phyloP scores from a whole-genome alignment of 441 rosid genomes.

The Erysimum cheiri region DNA sequence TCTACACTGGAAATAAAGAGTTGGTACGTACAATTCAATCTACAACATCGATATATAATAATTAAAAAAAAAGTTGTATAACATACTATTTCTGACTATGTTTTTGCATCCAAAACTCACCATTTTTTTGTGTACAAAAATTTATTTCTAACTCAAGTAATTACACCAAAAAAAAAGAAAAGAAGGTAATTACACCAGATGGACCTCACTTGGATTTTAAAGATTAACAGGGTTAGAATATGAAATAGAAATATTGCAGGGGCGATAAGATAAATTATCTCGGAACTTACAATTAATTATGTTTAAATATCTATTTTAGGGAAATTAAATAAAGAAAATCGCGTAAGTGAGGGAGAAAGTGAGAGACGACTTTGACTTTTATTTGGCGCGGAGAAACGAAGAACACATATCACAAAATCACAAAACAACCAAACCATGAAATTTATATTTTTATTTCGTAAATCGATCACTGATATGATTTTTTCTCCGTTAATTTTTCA shows the following conservation, averaged over 20 bases:
- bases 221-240: not conserved
- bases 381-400: conserved; percentile 57
- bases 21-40: too few relatives aligned
- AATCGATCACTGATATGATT: conserved; percentile 47
- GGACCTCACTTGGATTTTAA: not conserved
- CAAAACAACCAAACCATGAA: not conserved
- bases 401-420: conserved; percentile 36
- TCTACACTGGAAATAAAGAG: too few relatives aligned
- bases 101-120: too few relatives aligned
- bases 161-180: too few relatives aligned
- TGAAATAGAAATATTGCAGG: not conserved
- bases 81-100: too few relatives aligned
- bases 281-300: not conserved
- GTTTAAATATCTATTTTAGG: conserved; percentile 32
- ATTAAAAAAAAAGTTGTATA: too few relatives aligned
- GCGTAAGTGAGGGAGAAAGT: conserved; percentile 36
- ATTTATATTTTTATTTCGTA: conserved; percentile 17
- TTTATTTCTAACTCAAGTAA: too few relatives aligned
- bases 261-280: not conserved
- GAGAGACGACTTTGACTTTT: conserved; percentile 48
- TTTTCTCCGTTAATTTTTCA: not conserved
- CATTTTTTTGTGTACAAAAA: too few relatives aligned
- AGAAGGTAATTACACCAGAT: not conserved
- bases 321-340: not conserved
- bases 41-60: too few relatives aligned